phyloP scores from a whole-genome alignment of 495 filamentous ascomycete genomes.

The Aspergillus ellipticus region DNA sequence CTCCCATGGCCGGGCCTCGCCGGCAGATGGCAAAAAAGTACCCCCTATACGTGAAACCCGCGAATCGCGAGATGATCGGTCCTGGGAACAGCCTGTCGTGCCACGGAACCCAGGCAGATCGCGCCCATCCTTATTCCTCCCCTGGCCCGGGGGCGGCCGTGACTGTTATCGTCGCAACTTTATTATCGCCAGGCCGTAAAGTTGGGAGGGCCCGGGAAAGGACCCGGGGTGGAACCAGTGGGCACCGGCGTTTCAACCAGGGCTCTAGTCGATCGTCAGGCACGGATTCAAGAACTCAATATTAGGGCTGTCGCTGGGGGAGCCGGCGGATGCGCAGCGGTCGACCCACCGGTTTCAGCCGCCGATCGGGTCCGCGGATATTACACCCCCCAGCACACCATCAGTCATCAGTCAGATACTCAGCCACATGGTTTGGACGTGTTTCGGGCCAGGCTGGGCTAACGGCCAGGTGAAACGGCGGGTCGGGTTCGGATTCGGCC shows the following conservation, averaged over 20 bases:
- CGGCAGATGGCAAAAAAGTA: too few species aligned
- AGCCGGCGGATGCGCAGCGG: not conserved
- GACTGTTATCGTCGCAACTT: not conserved
- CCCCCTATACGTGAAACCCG: slow-evolving; percentile 1
- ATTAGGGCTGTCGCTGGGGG: too few species aligned
- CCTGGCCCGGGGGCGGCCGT: not conserved
- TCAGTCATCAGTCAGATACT: not conserved
- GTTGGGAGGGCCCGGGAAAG: not conserved
- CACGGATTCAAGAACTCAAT: not conserved
- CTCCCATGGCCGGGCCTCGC: too few species aligned
- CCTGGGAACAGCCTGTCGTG: not conserved
- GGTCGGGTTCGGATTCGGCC: too few species aligned
- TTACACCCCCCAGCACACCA: not conserved
- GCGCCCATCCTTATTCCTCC: not conserved
- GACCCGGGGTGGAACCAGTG: not conserved
- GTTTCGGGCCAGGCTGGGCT: not conserved
- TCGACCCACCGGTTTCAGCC: not conserved
- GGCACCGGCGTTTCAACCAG: not conserved
- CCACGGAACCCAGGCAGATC: not conserved
- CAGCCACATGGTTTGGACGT: not conserved
- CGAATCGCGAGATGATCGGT: not conserved
- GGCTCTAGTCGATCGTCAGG: not conserved
- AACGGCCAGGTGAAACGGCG: too few species aligned
- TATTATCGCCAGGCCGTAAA: not conserved
- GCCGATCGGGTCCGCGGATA: not conserved